Evolutionary conservation across 192 early-diverging fungal species (phyloP), one percentile per base, ranked within the genome.

Genomic region (Coemansia sp.): DNA sequence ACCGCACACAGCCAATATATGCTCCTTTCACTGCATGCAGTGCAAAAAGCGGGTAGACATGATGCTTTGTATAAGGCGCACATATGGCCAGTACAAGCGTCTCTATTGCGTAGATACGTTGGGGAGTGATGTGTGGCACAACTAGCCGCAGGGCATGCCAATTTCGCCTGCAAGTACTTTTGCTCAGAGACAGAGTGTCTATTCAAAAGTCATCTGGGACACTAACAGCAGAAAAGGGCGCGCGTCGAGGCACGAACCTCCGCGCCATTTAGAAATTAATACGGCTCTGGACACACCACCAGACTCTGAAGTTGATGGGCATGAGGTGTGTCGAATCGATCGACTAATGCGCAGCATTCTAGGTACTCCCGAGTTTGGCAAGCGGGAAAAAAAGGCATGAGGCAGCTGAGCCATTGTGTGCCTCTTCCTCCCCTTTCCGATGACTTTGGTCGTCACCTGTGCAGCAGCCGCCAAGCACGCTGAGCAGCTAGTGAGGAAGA

Each of bases 391-490:
- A 55, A 55, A 12, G 51, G 10, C 20, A 55, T 3, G 15, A 55
- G n/a, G 27, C 20, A 29, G 27, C 10, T 55, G 3, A 29, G 9
- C 24, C 56, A 59, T 59, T 59, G 56, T 59, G 56, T 17, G 56
- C 13, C 15, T 59, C 31, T 59, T 42, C 41, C 41, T 42, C 12
- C 13, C 19, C 20, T 6, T 29, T 56, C 53, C 53, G 17, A 59
- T 59, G 56, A 4, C 56, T 36, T 34, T 34, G 32, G 17, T 3
- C 17, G 34, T 36, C 56, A 36, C 56, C 56, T 36, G 56, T 31
- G 56, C 56, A 36, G 56, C 31, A 19, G 56, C 56, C 31, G 56
- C 56, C 34, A 36, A 36, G 56, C 56, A 59, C 24, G 51, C 51
- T 55, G 51, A 55, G n/a, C 20, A 29, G 51, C 51, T 55, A 10